Base-by-base conservation (phyloP, 768 basidiomycete genomes). In the Tricholoma flavovirens region DNA sequence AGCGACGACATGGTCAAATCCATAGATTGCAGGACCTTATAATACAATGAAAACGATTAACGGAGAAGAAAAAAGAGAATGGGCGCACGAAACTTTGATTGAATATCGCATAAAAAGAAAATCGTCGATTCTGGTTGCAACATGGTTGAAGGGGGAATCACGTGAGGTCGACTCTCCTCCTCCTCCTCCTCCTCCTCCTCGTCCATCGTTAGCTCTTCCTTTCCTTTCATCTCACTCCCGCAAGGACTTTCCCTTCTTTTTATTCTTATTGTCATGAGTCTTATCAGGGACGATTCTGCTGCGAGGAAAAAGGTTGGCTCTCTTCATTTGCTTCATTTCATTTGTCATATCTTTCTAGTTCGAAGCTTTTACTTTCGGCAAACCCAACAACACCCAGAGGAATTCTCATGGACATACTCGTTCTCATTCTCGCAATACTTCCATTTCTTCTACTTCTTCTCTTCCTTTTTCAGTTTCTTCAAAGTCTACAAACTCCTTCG, bases 31-130 rank as follows among this genome's bases (percentile, higher is more conserved):
- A 17, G 76, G 60, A 9, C 61, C 69, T 74, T 56, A 17, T 33
- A 22, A 38, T 32, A 48, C 51, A 22, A 49, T 40, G 19, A 17
- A 12, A 6, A 19, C 35, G 56, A 56, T 33, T 40, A 29, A n/a
- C n/a, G n/a, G n/a, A n/a, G n/a, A n/a, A n/a, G n/a, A 30, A 54
- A 21, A 36, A 15, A 42, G 7, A 24, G 29, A 6, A 40, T 43
- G 15, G 8, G 56, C 83, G 59, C 61, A 91, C 90, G 73, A 71
- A 93, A 88, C 59, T 82, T 80, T 7, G 80, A 75, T 71, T 95
- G 93, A 2, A 95, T 71, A 68, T 96, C 94, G 67, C 93, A 97
- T 24, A 92, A 73, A 56, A 95, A 80, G 75, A 96, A 83, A 49
- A 88, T 38, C 67, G 85, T 71, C 60, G 70, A 58, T 62, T 69